A percentile compares a stretch with the other conserved stretches of the same genome.
Evolutionary conservation across 805 yeast genomes (phyloP).

Genomic region (Starmerella potacharoeniae): DNA sequence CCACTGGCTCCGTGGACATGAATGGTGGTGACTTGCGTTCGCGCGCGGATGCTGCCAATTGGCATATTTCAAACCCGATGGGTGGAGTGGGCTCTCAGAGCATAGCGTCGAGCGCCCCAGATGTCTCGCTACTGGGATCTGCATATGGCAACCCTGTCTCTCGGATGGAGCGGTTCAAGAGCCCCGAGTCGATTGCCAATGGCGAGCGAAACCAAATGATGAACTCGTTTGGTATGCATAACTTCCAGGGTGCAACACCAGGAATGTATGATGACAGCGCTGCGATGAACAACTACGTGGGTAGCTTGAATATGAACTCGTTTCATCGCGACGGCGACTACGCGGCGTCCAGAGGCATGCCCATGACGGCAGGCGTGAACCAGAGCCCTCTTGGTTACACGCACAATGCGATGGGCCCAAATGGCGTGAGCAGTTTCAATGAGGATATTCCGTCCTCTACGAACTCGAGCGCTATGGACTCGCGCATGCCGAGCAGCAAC

Average conservation of each 20-base stretch:
- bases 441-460: neutral
- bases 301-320: neutral
- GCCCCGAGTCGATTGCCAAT: conserved; percentile 1
- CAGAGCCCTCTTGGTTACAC: neutral
- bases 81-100: neutral
- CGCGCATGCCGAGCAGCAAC: neutral
- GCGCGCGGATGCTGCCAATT: neutral
- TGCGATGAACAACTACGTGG: neutral
- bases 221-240: neutral
- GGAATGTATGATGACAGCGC: neutral
- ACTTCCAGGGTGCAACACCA: neutral
- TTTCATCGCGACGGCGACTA: neutral
- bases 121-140: neutral
- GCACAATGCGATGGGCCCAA: neutral
- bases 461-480: neutral
- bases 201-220: neutral
- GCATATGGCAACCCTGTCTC: neutral
- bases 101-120: neutral
- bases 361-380: neutral
- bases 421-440: neutral
- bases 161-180: neutral
- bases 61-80: neutral
- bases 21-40: neutral
- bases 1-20: neutral
- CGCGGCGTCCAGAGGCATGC: neutral